Conservation (phyloP, 2,329 filamentous ascomycete species). For the Neonectria neomacrospora region DNA sequence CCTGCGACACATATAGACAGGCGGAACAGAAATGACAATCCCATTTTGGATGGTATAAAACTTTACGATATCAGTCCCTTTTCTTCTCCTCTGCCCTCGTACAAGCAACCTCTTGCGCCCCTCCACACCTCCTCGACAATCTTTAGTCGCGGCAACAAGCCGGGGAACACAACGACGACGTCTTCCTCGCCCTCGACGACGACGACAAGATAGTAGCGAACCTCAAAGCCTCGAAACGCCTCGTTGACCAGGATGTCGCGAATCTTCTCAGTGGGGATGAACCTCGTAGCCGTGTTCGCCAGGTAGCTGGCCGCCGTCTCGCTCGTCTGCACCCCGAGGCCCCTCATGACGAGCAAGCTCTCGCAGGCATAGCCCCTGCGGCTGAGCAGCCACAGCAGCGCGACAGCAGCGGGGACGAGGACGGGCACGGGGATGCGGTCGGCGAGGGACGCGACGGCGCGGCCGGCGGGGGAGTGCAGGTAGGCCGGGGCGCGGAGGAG, state of each 20-base stretch:
- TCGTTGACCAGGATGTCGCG: constrained; percentile 95
- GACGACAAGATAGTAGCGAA: constrained; percentile 88
- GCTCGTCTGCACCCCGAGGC: constrained; percentile 89
- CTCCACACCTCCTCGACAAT: constrained; percentile 93
- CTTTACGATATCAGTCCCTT: constrained; percentile 37
- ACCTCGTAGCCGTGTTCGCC: constrained; percentile 58
- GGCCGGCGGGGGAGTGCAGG: constrained; percentile 48
- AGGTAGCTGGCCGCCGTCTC: constrained; percentile 73
- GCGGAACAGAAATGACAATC: constrained; percentile 15
- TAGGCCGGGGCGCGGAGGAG: constrained; percentile 47
- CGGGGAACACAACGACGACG: constrained; percentile 94
- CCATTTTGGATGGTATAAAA: constrained; percentile 23
- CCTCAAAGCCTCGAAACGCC: constrained; percentile 91
- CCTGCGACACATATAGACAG: constrained; percentile 8
- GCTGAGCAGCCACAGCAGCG: constrained; percentile 57
- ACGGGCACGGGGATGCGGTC: constrained; percentile 52
- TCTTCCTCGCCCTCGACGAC: constrained; percentile 90
- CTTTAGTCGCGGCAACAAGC: constrained; percentile 75
- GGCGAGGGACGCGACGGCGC: constrained; percentile 49
- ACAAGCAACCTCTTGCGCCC: constrained; percentile 83
- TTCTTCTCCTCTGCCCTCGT: constrained; percentile 60
- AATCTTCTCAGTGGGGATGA: constrained; percentile 91
- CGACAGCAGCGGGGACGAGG: constrained; percentile 51
- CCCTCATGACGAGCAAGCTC: constrained; percentile 86
- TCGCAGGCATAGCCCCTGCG: constrained; percentile 72